Evolutionary conservation across 257 asterid genomes (phyloP).

Genomic region (Salvia miltiorrhiza): DNA sequence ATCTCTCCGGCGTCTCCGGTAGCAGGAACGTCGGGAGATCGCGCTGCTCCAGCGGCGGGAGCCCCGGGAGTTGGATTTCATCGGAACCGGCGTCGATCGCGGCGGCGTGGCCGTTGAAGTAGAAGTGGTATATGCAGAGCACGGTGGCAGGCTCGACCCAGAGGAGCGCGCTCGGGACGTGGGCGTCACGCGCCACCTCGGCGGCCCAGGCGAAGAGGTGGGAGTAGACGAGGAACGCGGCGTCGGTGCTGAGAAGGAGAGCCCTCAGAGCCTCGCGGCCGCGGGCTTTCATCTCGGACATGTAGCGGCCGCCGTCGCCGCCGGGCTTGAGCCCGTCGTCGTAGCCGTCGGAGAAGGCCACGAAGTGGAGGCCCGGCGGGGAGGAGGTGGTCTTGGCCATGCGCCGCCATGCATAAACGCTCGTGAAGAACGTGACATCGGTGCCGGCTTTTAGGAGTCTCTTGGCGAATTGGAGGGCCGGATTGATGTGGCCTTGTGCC

Average conservation of each 20-base stretch:
- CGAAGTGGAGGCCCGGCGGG: slow-evolving; percentile 33
- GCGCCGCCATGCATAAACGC: slow-evolving; percentile 35
- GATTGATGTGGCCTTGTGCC: slow-evolving; percentile 73
- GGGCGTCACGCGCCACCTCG: slow-evolving; percentile 43
- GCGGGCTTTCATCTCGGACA: slow-evolving; percentile 23
- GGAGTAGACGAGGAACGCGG: slow-evolving; percentile 47
- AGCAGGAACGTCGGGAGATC: slow-evolving; percentile 61
- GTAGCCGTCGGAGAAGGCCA: slow-evolving; percentile 55
- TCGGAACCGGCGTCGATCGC: slow-evolving; percentile 16
- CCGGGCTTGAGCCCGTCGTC: slow-evolving; percentile 39
- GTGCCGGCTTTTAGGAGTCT: slow-evolving; percentile 39
- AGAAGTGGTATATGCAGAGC: slow-evolving; percentile 43
- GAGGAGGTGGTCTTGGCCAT: slow-evolving; percentile 25
- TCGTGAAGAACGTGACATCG: slow-evolving; percentile 53
- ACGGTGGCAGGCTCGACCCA: slow-evolving; percentile 70
- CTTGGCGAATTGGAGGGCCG: slow-evolving; percentile 59
- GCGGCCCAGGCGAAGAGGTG: slow-evolving; percentile 58
- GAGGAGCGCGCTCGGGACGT: slow-evolving; percentile 49
- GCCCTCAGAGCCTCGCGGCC: slow-evolving; percentile 35
- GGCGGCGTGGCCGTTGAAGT: slow-evolving; percentile 45
- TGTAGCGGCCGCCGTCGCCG: slow-evolving; percentile 21
- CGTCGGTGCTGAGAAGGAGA: slow-evolving; percentile 1
- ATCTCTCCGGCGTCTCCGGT: slow-evolving; percentile 29
- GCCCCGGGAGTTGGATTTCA: slow-evolving; percentile 39
- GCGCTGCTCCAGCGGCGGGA: slow-evolving; percentile 29